phyloP scores from a whole-genome alignment of 352 stramenopile species.

The Globisporangium middletonii region DNA sequence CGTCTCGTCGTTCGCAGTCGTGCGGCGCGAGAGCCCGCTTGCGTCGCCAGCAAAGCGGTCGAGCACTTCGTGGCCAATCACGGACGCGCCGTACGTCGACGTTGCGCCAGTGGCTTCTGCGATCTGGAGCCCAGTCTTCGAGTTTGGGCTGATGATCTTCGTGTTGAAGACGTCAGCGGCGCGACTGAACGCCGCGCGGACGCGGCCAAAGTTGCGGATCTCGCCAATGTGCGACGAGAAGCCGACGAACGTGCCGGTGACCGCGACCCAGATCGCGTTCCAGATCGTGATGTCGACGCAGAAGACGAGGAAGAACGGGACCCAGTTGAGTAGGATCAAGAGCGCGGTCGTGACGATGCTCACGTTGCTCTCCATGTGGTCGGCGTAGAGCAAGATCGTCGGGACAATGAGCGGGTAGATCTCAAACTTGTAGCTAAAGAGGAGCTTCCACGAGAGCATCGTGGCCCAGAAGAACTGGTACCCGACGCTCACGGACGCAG shows the following conservation, averaged over 20 bases:
- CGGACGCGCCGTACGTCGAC: constrained; percentile 37
- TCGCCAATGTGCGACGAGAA: constrained; percentile 96
- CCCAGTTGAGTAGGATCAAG: constrained; percentile 94
- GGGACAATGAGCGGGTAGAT: constrained; percentile 94
- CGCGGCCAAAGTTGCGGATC: constrained; percentile 90
- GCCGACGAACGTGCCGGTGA: constrained; percentile 95
- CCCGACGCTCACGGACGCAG: constrained; percentile 77
- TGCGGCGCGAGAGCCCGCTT: constrained; percentile 1
- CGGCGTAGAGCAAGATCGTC: constrained; percentile 93
- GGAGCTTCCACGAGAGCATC: constrained; percentile 95
- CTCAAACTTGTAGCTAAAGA: constrained; percentile 98
- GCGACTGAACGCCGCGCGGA: constrained; percentile 82
- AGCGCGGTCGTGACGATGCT: constrained; percentile 82
- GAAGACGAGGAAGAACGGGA: constrained; percentile 97
- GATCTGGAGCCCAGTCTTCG: constrained; percentile 69
- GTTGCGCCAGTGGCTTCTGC: constrained; percentile 19
- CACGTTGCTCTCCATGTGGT: constrained; percentile 91
- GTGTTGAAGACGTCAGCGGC: constrained; percentile 83
- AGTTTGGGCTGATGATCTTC: constrained; percentile 76
- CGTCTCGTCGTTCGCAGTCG: constrained; percentile 43
- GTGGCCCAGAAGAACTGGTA: constrained; percentile 96
- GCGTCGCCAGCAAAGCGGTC: constrained; percentile 42
- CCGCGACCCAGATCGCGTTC: constrained; percentile 96
- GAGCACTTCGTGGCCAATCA: constrained; percentile 50
- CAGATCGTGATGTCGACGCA: constrained; percentile 98